Conservation (phyloP, 176 grass and related monocot species). For the Elymus sibiricus region DNA sequence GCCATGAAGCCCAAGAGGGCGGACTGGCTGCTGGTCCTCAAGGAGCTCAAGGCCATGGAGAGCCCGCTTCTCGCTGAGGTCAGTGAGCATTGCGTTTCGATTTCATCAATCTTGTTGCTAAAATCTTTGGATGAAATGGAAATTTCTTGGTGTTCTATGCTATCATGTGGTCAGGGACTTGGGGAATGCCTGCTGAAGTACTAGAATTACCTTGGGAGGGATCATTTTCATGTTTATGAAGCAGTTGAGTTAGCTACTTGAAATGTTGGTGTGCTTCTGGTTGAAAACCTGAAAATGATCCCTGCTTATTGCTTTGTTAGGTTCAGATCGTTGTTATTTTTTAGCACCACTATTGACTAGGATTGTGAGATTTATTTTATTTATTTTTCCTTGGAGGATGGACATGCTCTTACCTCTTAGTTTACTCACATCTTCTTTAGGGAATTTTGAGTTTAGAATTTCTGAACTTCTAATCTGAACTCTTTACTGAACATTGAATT, state of each 20-base stretch:
- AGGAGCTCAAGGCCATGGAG: conserved; percentile 61
- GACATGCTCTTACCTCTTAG: not conserved
- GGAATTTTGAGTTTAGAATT: not conserved
- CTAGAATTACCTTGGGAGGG: not conserved
- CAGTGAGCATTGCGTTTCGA: not conserved
- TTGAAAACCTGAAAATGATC: not conserved
- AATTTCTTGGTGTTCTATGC: not conserved
- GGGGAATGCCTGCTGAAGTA: not conserved
- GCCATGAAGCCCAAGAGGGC: conserved; percentile 72
- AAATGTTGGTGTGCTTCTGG: not conserved
- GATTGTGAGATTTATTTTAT: not conserved
- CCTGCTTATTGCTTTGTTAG: not conserved
- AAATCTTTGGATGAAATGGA: not conserved
- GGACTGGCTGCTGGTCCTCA: conserved; percentile 76
- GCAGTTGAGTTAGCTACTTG: not conserved
- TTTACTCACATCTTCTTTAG: not conserved
- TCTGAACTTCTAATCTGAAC: not conserved
- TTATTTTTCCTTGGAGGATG: not conserved
- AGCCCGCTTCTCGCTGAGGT: conserved; percentile 62
- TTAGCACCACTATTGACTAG: not conserved
- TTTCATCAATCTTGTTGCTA: not conserved
- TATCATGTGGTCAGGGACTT: not conserved
- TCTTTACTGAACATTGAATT: not conserved
- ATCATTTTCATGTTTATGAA: not conserved
- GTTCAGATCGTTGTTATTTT: not conserved